A percentile compares a stretch with the other conserved stretches of the same genome.
Conservation (phyloP, 768 basidiomycete genomes). For the Lentinula sp. region DNA sequence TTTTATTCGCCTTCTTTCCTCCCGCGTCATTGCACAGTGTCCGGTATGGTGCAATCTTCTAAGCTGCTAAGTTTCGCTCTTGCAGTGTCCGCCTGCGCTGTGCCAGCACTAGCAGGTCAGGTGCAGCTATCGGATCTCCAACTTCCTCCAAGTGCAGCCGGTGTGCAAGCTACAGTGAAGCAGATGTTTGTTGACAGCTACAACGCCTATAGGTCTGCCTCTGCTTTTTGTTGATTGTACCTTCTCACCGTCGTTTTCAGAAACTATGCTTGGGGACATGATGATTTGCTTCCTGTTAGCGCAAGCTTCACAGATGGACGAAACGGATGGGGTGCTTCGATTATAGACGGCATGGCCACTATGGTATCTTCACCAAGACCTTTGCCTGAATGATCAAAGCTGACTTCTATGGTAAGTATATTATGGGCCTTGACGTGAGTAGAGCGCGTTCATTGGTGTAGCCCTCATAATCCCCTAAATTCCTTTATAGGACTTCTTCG, state of each 20-base stretch:
- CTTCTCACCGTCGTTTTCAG: slow-evolving; percentile 14
- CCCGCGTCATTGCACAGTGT: background rate
- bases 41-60: background rate
- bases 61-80: background rate
- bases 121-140: slow-evolving; percentile 32
- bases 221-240: background rate
- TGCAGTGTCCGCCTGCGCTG: background rate
- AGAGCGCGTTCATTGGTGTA: background rate
- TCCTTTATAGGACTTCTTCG: slow-evolving; percentile 28
- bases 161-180: slow-evolving; percentile 28
- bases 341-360: slow-evolving; percentile 40
- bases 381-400: background rate
- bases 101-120: background rate
- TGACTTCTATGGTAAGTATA: slow-evolving; percentile 19
- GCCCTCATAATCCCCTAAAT: background rate
- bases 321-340: slow-evolving; percentile 14
- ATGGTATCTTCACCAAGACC: slow-evolving; percentile 26
- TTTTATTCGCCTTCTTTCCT: background rate
- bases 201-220: slow-evolving; percentile 33
- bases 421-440: slow-evolving; percentile 35
- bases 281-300: slow-evolving; percentile 24
- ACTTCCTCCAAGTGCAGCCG: slow-evolving; percentile 28
- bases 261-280: slow-evolving; percentile 42
- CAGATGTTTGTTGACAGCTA: slow-evolving; percentile 36
- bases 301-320: slow-evolving; percentile 7